Evolutionary conservation across 306 rosid species (phyloP), one percentile per base, ranked within the genome.

Genomic region (Morella rubra): DNA sequence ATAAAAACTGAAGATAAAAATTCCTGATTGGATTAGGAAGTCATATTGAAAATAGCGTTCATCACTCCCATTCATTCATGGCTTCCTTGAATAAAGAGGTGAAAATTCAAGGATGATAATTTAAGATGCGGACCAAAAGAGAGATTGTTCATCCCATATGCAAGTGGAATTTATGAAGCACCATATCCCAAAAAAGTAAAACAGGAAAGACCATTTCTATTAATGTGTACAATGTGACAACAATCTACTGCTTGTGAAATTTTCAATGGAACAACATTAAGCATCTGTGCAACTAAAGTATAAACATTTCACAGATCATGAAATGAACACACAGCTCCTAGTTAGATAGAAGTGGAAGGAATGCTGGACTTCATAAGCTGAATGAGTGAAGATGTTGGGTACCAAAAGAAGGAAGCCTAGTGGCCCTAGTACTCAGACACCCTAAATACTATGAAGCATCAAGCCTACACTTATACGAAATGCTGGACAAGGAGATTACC

Each of bases 401-500:
- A 32, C 37, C 37, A 3, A 32, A 32, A 32, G 37, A 32, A 32
- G 37, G 37, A 3, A 32, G 37, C 37, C 37, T 32, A 32, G 37
- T 32, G 37, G 37, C 22, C 20, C 19, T n/a, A 47, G 20, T 47
- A 41, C 58, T 13, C 50, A 75, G 71, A 65, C 20, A 62, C 37
- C 42, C 47, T 44, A 11, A 50, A 61, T 18, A 32, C 45, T 61
- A 16, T 52, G 40, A 32, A 67, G 69, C 41, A 74, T 60, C 54
- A 22, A 27, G 60, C 13, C 37, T 54, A 22, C 60, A 55, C 65
- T 55, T 49, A 65, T 68, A 46, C 2, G 2, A 70, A 44, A 55
- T 16, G 20, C 51, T 67, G 51, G 73, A 62, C 71, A 73, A 55
- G 64, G 79, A 56, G 73, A 92, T 85, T 89, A 94, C 98, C 10